phyloP scores from a whole-genome alignment of 108 stramenopile species.

The Conticribra weissflogii region DNA sequence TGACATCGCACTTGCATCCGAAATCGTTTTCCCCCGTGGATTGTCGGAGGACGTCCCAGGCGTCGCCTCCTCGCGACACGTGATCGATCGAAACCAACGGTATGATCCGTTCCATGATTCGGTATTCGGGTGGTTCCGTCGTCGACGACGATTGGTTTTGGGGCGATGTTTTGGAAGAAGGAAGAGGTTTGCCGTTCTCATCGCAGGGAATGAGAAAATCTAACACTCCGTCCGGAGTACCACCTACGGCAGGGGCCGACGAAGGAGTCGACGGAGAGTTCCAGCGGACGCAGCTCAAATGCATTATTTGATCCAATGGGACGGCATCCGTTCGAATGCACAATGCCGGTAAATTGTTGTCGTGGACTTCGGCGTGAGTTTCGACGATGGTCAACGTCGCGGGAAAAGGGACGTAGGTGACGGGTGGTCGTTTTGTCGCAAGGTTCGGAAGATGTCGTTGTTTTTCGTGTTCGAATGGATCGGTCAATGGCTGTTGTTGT shows the following conservation, averaged over 20 bases:
- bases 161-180: neutral
- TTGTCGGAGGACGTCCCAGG: conserved; percentile 28
- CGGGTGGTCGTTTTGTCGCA: too few relatives aligned
- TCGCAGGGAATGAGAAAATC: conserved; percentile 18
- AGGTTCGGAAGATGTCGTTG: neutral
- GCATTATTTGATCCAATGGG: conserved; percentile 6
- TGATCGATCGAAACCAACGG: conserved; percentile 28
- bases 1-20: conserved; percentile 22
- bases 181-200: conserved; percentile 1
- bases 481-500: neutral
- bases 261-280: too few relatives aligned
- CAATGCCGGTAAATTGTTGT: conserved; percentile 2
- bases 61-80: conserved; percentile 32
- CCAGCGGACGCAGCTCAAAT: neutral
- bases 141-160: too few relatives aligned
- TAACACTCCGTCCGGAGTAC: conserved; percentile 16
- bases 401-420: conserved; percentile 11
- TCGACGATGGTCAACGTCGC: conserved; percentile 16
- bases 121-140: conserved; percentile 1
- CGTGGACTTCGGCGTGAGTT: conserved; percentile 8
- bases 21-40: conserved; percentile 20
- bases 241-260: too few relatives aligned
- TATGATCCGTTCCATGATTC: conserved; percentile 31
- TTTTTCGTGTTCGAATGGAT: neutral
- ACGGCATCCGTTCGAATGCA: conserved; percentile 23